phyloP scores from a whole-genome alignment of 73 alveolate genomes.

The Tetrahymena elliotti region DNA sequence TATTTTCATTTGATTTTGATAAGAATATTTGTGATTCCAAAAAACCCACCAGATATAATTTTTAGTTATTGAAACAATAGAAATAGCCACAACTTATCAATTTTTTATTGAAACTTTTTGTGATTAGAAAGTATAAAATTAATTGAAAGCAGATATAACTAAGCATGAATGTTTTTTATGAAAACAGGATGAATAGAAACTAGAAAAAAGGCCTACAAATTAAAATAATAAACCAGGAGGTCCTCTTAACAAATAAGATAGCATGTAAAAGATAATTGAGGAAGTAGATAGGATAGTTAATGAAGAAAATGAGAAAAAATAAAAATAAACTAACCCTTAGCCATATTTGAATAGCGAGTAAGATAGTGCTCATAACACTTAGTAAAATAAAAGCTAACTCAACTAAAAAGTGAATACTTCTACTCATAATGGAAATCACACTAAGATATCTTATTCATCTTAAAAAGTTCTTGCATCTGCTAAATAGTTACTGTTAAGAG shows the following conservation, averaged over 20 bases:
- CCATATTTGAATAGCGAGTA: neutral
- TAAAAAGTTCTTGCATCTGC: conserved; percentile 22
- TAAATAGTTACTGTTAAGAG: conserved; percentile 83
- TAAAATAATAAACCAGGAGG: neutral
- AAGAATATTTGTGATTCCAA: no score
- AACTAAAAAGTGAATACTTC: neutral
- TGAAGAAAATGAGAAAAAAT: neutral
- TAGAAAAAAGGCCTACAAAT: neutral
- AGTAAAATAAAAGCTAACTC: neutral
- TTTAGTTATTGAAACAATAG: no score
- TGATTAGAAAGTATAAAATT: no score
- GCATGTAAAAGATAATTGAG: neutral
- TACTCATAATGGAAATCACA: neutral
- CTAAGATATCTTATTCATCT: neutral
- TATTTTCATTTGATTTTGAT: no score
- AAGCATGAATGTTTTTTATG: neutral
- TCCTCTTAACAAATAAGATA: neutral
- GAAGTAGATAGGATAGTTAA: neutral
- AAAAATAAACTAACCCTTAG: neutral
- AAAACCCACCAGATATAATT: no score
- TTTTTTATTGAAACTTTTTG: no score
- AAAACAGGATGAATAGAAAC: neutral
- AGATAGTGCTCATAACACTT: neutral
- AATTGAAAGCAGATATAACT: neutral
- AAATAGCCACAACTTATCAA: no score